Base-by-base conservation (phyloP, 257 asterid species). In the Scutellaria minor region DNA sequence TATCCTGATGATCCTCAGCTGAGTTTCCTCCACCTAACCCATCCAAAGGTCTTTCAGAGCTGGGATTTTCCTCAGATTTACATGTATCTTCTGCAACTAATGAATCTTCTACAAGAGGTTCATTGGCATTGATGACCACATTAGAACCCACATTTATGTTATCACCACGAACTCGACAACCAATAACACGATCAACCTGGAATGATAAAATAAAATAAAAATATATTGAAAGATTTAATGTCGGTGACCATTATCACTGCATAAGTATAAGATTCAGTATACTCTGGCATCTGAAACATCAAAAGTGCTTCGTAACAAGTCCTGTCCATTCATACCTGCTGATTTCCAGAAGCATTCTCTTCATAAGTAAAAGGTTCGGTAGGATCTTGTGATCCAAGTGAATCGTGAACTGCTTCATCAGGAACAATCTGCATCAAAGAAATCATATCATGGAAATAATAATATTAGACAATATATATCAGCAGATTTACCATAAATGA, bases 181-280 rank as follows among this genome's bases (percentile, higher is more conserved):
- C 99, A 81, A 92, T 42, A 75, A 95, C 90, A 63, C 89, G 88
- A 83, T 92, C 96, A 69, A 95, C 99, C 98, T 90, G 83, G 76
- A 80, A 66, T 52, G 10, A 64, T 66, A 22, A 75, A 76, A 24
- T 24, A 24, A 24, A 24, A 24, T 24, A 24, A 69, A 41, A 64
- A 74, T 14, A 58, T 18, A 50, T 31, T 31, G 37, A 31, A 24
- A 31, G 37, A 31, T 31, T 31, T 31, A 59, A 39, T 12, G 31
- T n/a, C 44, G 73, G 31, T 50, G 24, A 64, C 37, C 52, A 22
- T 37, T 54, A 64, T 31, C 45, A 39, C 40, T 31, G 27, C 46
- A 41, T 55, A 61, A 55, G 57, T 52, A n/a, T 53, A 62, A 63
- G 46, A 59, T 54, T 18, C 31, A 42, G 27, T 24, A 15, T 51